These are phyloP conservation scores for Eleusine indica DNA, from an alignment of 176 grass and related monocot genomes.

Conservation along the genomic window DNA sequence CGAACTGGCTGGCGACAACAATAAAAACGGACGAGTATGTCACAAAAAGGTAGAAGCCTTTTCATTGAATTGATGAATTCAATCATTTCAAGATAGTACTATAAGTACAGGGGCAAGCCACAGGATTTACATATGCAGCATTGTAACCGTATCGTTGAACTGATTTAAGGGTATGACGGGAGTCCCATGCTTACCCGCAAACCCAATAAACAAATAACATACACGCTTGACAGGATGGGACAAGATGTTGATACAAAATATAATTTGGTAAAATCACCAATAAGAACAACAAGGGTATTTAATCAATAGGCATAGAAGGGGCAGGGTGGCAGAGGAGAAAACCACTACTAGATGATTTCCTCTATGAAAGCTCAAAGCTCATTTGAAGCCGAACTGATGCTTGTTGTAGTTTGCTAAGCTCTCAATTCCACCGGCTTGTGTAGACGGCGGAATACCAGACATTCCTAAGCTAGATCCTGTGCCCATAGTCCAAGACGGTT, in stretches of 20 bases:
- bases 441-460: constrained; percentile 50
- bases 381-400: constrained; percentile 82
- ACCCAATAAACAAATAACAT: constrained; percentile 30
- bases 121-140: constrained; percentile 25
- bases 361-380: constrained; percentile 44
- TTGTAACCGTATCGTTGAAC: background rate
- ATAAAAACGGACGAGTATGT: too few species aligned
- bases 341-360: background rate
- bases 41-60: too few species aligned
- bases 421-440: constrained; percentile 50
- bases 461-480: constrained; percentile 52
- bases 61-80: background rate
- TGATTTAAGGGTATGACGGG: constrained; percentile 33
- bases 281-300: background rate
- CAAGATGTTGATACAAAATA: constrained; percentile 13
- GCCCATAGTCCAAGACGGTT: constrained; percentile 56
- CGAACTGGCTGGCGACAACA: too few species aligned
- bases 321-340: background rate
- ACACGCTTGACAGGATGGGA: constrained; percentile 4
- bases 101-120: constrained; percentile 1
- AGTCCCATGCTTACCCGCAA: constrained; percentile 6
- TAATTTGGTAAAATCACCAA: background rate
- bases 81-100: background rate
- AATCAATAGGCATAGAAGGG: constrained; percentile 18
- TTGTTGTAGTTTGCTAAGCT: constrained; percentile 69